Evolutionary conservation across 495 filamentous ascomycete genomes (phyloP).

Genomic region (Jackrogersella multiformis): DNA sequence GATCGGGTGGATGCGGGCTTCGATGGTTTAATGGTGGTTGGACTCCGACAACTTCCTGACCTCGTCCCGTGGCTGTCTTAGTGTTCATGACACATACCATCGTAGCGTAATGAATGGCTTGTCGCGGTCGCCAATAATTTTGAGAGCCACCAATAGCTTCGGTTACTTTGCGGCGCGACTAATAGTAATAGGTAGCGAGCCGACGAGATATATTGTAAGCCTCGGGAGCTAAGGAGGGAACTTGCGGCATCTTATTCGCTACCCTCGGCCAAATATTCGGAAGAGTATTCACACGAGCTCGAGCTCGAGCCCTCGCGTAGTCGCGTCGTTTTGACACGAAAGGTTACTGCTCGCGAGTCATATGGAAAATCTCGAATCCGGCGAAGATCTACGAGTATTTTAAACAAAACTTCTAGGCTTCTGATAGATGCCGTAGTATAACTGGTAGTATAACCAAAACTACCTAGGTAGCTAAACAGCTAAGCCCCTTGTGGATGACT

Average conservation of each 20-base stretch:
- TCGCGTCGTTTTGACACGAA: slow-evolving; percentile 36
- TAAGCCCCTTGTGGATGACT: slow-evolving; percentile 14
- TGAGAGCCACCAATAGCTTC: slow-evolving; percentile 26
- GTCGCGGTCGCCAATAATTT: slow-evolving; percentile 21
- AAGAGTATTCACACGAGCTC: slow-evolving; percentile 22
- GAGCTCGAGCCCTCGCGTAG: slow-evolving; percentile 7
- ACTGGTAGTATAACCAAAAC: slow-evolving; percentile 7
- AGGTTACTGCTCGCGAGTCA: slow-evolving; percentile 23
- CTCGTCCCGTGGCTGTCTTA: slow-evolving; percentile 23
- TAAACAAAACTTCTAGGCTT: slow-evolving; percentile 27
- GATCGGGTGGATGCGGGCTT: slow-evolving; percentile 33
- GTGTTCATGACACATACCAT: slow-evolving; percentile 17
- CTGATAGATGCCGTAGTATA: neutral
- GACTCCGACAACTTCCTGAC: slow-evolving; percentile 27
- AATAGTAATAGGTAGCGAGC: slow-evolving; percentile 14
- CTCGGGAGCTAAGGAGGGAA: slow-evolving; percentile 1
- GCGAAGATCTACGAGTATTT: slow-evolving; percentile 33
- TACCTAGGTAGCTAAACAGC: neutral
- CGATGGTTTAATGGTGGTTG: neutral
- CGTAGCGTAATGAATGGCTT: slow-evolving; percentile 25
- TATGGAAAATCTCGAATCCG: slow-evolving; percentile 32
- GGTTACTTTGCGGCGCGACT: slow-evolving; percentile 32
- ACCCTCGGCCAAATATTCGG: slow-evolving; percentile 25
- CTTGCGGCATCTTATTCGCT: slow-evolving; percentile 20
- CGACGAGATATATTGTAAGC: slow-evolving; percentile 18